Conservation (phyloP, 2,329 filamentous ascomycete genomes). For the Fusarium sp. region DNA sequence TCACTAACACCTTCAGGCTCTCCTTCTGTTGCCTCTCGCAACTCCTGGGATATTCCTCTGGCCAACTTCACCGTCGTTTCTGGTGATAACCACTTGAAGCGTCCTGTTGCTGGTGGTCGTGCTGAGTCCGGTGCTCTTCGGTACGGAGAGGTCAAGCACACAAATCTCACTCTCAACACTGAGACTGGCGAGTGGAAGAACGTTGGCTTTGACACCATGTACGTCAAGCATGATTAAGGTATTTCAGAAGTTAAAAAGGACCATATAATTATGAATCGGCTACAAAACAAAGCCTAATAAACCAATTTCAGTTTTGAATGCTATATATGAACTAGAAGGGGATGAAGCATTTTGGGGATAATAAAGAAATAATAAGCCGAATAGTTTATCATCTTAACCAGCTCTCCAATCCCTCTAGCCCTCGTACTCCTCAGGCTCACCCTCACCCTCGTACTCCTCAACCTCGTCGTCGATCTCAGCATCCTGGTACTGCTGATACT, state of each 20-base stretch:
- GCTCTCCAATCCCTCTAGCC: constrained; percentile 4
- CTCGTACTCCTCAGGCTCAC: constrained; percentile 41
- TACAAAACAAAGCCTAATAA: constrained; percentile 6
- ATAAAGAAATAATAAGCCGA: constrained; percentile 14
- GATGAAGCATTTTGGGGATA: constrained; percentile 16
- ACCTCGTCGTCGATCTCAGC: constrained; percentile 95
- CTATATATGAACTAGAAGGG: constrained; percentile 17
- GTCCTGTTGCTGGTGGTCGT: constrained; percentile 53
- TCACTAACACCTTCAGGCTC: constrained; percentile 22
- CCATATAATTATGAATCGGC: constrained; percentile 14
- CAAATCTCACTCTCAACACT: constrained; percentile 34
- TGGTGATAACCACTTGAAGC: constrained; percentile 66
- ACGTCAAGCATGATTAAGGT: constrained; percentile 5
- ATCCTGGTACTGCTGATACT: constrained; percentile 99
- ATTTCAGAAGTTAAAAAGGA: neutral
- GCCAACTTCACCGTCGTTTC: constrained; percentile 75
- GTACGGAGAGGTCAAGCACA: constrained; percentile 52
- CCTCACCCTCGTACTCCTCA: constrained; percentile 67
- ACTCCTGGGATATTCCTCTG: constrained; percentile 70
- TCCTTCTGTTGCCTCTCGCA: constrained; percentile 67
- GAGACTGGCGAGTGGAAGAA: constrained; percentile 27
- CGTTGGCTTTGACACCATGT: constrained; percentile 17
- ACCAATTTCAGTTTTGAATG: constrained; percentile 31
- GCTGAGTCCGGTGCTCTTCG: constrained; percentile 66
- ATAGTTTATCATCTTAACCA: constrained; percentile 17